These are phyloP conservation scores for Euptelea pleiosperma DNA, from an alignment of 164 flowering plant species.

Conservation along the genomic window DNA sequence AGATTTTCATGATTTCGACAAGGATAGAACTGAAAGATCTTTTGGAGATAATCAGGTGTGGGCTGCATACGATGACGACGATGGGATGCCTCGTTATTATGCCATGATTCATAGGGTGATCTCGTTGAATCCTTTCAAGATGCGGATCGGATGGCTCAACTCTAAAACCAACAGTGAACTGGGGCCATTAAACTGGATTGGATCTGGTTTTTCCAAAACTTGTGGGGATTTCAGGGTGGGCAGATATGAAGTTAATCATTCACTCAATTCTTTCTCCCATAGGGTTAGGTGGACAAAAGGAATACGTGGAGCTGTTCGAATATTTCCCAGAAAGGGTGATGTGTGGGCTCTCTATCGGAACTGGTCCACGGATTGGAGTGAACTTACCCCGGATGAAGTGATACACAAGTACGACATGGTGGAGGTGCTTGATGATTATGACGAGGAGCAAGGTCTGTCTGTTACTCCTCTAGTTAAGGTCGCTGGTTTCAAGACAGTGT, in stretches of 20 bases:
- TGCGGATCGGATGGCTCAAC: slow-evolving; percentile 69
- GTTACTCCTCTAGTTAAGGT: slow-evolving; percentile 63
- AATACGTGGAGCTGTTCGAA: slow-evolving; percentile 40
- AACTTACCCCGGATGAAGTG: slow-evolving; percentile 49
- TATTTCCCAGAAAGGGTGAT: slow-evolving; percentile 64
- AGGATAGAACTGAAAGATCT: slow-evolving; percentile 51
- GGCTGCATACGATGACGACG: slow-evolving; percentile 74
- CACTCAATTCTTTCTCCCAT: slow-evolving; percentile 67
- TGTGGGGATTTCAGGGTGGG: slow-evolving; percentile 76
- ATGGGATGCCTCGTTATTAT: slow-evolving; percentile 84
- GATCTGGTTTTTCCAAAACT: slow-evolving; percentile 58
- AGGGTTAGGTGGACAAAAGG: slow-evolving; percentile 57
- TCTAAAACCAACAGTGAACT: slow-evolving; percentile 53
- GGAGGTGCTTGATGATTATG: slow-evolving; percentile 62
- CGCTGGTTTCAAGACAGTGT: slow-evolving; percentile 67
- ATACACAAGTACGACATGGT: slow-evolving; percentile 74
- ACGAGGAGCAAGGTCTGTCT: slow-evolving; percentile 46
- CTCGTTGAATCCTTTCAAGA: slow-evolving; percentile 56
- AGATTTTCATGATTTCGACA: slow-evolving; percentile 46
- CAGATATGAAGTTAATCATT: slow-evolving; percentile 31
- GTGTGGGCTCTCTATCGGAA: slow-evolving; percentile 76
- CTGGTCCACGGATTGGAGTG: slow-evolving; percentile 76
- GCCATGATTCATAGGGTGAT: slow-evolving; percentile 58
- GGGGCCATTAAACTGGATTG: slow-evolving; percentile 58
- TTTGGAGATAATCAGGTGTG: slow-evolving; percentile 66